These are phyloP conservation scores for Pezicula carpinea DNA, from an alignment of 2,329 filamentous ascomycete genomes.

Conservation along the genomic window DNA sequence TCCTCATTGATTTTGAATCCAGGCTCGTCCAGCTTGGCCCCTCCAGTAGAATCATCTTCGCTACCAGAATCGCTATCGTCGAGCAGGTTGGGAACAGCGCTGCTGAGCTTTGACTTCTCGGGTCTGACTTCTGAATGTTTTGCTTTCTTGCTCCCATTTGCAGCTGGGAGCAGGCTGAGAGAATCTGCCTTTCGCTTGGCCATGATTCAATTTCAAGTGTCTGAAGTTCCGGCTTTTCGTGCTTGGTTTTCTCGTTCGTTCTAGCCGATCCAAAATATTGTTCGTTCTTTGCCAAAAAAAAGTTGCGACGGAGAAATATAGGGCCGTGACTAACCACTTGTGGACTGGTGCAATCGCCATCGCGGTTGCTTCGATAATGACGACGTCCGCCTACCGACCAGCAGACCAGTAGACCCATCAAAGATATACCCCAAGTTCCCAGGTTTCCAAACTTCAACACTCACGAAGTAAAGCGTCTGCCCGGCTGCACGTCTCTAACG, in stretches of 20 bases:
- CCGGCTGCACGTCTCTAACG: no score
- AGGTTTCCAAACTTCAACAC: neutral
- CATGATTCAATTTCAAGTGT: slow-evolving; percentile 15
- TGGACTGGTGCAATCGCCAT: neutral
- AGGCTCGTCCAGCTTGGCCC: slow-evolving; percentile 30
- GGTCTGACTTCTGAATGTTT: slow-evolving; percentile 16
- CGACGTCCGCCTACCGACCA: no score
- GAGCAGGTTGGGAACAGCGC: slow-evolving; percentile 31
- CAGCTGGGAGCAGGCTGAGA: slow-evolving; percentile 11
- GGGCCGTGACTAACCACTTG: neutral
- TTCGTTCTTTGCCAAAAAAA: neutral
- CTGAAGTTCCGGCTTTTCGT: neutral
- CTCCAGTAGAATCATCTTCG: slow-evolving; percentile 29
- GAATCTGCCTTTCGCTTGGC: slow-evolving; percentile 29
- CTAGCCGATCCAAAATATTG: no score
- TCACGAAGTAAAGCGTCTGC: neutral
- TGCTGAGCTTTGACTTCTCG: slow-evolving; percentile 9
- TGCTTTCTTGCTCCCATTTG: slow-evolving; percentile 21
- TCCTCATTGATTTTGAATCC: slow-evolving; percentile 83
- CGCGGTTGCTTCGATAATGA: no score
- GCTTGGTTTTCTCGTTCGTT: no score
- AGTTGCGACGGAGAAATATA: neutral
- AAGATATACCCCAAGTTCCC: neutral
- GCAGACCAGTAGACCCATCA: neutral
- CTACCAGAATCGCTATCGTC: slow-evolving; percentile 42